These are phyloP conservation scores for Pholiota molesta DNA, from an alignment of 768 basidiomycete genomes.

Conservation along the genomic window DNA sequence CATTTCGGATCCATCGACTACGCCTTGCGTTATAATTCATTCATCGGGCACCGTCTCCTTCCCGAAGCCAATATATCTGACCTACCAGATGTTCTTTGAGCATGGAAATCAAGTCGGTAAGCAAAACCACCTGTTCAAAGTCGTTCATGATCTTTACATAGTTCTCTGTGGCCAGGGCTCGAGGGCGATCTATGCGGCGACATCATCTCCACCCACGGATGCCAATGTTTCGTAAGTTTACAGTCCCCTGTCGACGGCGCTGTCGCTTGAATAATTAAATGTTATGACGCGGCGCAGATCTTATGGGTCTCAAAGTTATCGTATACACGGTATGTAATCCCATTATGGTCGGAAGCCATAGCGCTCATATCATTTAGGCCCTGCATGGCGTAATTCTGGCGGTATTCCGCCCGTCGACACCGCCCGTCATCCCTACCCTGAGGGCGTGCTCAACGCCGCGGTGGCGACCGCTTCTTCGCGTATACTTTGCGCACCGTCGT, in stretches of 20 bases:
- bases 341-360: no score
- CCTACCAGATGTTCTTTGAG: conserved; percentile 7
- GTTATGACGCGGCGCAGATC: not conserved
- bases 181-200: conserved; percentile 4
- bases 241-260: no score
- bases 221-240: conserved; percentile 8
- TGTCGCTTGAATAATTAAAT: not conserved
- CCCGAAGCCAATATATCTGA: conserved; percentile 6
- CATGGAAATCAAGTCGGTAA: conserved; percentile 1
- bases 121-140: not conserved
- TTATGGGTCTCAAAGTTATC: conserved; percentile 8
- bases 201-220: not conserved
- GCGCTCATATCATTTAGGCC: not conserved
- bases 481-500: conserved; percentile 6
- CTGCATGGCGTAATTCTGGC: conserved; percentile 2
- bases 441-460: not conserved
- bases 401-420: conserved; percentile 4
- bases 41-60: conserved; percentile 8
- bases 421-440: conserved; percentile 1
- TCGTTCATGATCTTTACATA: not conserved
- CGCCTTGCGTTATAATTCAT: conserved; percentile 11
- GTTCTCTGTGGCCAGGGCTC: not conserved
- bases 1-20: not conserved
- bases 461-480: conserved; percentile 1
- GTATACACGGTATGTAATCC: not conserved